Conservation (phyloP, 2,329 filamentous ascomycete genomes). For the Venturia effusa region DNA sequence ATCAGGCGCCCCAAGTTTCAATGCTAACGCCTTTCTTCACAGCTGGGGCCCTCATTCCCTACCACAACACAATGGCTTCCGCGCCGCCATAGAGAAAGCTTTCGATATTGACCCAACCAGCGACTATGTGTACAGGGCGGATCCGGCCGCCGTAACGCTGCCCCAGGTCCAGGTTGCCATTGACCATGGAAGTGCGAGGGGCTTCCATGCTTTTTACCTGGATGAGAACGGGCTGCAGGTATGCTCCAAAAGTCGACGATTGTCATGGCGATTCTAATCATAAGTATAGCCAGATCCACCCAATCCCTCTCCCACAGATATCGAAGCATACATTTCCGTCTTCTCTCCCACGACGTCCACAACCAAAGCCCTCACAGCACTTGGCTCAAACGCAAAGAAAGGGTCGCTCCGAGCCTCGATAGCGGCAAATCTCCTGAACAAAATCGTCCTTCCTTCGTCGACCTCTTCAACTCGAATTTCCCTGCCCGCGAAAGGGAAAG, state of each 20-base stretch:
- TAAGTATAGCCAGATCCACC: constrained; percentile 23
- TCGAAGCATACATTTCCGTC: constrained; percentile 55
- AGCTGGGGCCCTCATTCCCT: constrained; percentile 31
- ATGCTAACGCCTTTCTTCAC: constrained; percentile 34
- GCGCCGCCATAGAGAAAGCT: constrained; percentile 33
- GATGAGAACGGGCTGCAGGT: constrained; percentile 29
- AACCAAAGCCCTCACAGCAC: constrained; percentile 49
- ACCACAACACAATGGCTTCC: constrained; percentile 33
- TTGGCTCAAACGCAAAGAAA: constrained; percentile 56
- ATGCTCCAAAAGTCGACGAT: constrained; percentile 16
- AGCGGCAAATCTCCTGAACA: constrained; percentile 44
- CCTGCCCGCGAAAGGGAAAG: constrained; percentile 22
- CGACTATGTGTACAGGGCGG: constrained; percentile 39
- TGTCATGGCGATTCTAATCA: neutral
- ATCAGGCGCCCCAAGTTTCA: constrained; percentile 22
- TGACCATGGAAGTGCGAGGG: constrained; percentile 33
- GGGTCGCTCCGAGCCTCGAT: constrained; percentile 47
- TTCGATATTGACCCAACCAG: constrained; percentile 37
- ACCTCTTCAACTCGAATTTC: constrained; percentile 22
- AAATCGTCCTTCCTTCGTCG: constrained; percentile 39
- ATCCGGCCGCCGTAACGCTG: constrained; percentile 38
- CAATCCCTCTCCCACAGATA: constrained; percentile 43
- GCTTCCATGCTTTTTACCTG: constrained; percentile 42
- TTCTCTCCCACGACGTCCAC: constrained; percentile 53
- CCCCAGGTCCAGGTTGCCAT: constrained; percentile 39